These are phyloP conservation scores for Prunus persica DNA, from an alignment of 306 rosid species.

Conservation along the genomic window DNA sequence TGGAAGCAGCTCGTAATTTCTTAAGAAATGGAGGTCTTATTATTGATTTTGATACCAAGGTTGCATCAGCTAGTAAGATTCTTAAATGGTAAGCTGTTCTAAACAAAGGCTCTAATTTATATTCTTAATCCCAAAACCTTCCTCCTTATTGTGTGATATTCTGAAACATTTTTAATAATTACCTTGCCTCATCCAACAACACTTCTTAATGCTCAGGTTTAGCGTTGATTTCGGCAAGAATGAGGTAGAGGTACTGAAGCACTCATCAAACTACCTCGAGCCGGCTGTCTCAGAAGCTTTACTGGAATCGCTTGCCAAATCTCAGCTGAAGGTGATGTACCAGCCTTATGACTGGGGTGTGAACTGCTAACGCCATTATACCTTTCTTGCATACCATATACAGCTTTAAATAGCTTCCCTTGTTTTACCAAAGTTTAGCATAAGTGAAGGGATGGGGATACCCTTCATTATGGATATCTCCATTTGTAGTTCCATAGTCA, in stretches of 20 bases:
- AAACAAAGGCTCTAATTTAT: background rate
- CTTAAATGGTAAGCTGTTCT: slow-evolving; percentile 73
- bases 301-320: slow-evolving; percentile 64
- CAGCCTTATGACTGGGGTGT: slow-evolving; percentile 83
- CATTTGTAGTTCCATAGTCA: background rate
- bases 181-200: background rate
- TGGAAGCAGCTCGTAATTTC: slow-evolving; percentile 67
- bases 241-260: slow-evolving; percentile 81
- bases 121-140: background rate
- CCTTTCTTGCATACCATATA: slow-evolving; percentile 13
- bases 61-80: slow-evolving; percentile 56
- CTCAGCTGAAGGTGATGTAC: slow-evolving; percentile 77
- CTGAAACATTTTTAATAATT: background rate
- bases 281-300: slow-evolving; percentile 60
- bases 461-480: slow-evolving; percentile 4
- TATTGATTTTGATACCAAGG: slow-evolving; percentile 49
- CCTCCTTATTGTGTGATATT: background rate
- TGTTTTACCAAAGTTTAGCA: slow-evolving; percentile 10
- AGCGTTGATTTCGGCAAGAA: slow-evolving; percentile 83
- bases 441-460: slow-evolving; percentile 16
- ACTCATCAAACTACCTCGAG: slow-evolving; percentile 70
- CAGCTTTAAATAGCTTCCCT: slow-evolving; percentile 18
- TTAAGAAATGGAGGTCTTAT: slow-evolving; percentile 62
- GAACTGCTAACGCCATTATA: slow-evolving; percentile 46
- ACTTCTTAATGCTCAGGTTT: slow-evolving; percentile 50